Evolutionary conservation across 495 filamentous ascomycete species (phyloP).

Genomic region (Mycothermus thermophilus): DNA sequence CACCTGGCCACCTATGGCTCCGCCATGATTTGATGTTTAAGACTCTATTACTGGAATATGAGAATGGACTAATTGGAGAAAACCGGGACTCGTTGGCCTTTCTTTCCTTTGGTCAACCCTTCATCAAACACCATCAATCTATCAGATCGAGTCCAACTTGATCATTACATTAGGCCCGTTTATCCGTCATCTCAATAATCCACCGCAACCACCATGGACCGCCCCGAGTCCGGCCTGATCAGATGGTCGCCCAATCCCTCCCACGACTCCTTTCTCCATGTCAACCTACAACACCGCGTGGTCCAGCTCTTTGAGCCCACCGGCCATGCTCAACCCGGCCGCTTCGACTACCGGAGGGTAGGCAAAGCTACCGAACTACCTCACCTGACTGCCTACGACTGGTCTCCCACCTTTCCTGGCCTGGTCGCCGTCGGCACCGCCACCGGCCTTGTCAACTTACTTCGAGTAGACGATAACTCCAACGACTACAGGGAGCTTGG

Average conservation of each 20-base stretch:
- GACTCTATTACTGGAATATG: no score
- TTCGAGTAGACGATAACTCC: slow-evolving; percentile 56
- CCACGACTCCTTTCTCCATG: slow-evolving; percentile 57
- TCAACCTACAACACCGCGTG: slow-evolving; percentile 67
- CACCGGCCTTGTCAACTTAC: slow-evolving; percentile 69
- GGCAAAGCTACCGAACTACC: slow-evolving; percentile 69
- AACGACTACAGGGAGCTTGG: slow-evolving; percentile 56
- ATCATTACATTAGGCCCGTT: no score
- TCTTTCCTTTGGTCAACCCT: no score
- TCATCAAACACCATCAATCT: no score
- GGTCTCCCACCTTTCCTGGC: slow-evolving; percentile 58
- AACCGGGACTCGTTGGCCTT: no score
- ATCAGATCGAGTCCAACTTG: no score
- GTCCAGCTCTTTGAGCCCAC: slow-evolving; percentile 68
- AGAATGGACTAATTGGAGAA: no score
- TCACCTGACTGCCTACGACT: slow-evolving; percentile 84
- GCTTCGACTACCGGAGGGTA: slow-evolving; percentile 51
- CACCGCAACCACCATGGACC: no score
- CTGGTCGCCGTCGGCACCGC: slow-evolving; percentile 75
- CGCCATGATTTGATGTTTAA: no score
- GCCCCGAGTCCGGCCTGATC: slow-evolving; percentile 44
- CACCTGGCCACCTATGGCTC: no score
- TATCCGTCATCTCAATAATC: no score
- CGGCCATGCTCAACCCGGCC: slow-evolving; percentile 37
- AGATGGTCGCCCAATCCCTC: slow-evolving; percentile 77